These are phyloP conservation scores for Scedosporium boydii DNA, from an alignment of 2,329 filamentous ascomycete species.

Conservation along the genomic window DNA sequence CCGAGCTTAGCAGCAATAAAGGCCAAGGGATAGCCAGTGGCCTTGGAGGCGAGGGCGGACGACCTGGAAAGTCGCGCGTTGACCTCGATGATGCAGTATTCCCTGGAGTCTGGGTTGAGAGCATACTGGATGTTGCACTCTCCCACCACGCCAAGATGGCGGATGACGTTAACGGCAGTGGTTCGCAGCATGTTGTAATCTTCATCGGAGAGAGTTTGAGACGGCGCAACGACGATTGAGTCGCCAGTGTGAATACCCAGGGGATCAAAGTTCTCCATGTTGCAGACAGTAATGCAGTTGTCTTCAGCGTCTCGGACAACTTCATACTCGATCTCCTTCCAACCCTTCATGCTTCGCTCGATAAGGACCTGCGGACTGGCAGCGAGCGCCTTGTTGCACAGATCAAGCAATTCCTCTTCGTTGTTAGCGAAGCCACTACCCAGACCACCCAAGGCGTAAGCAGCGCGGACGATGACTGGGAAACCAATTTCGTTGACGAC, in stretches of 20 bases:
- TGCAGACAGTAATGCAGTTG: slow-evolving; percentile 99
- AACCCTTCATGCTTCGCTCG: slow-evolving; percentile 98
- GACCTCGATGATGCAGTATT: slow-evolving; percentile 99
- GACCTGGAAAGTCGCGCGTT: slow-evolving; percentile 94
- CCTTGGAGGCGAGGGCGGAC: slow-evolving; percentile 91
- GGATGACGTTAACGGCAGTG: slow-evolving; percentile 93
- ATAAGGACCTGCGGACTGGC: slow-evolving; percentile 94
- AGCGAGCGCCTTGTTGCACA: slow-evolving; percentile 91
- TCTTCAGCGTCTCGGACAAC: slow-evolving; percentile 91
- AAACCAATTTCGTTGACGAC: slow-evolving; percentile 88
- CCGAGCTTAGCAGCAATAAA: slow-evolving; percentile 97
- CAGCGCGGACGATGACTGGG: slow-evolving; percentile 93
- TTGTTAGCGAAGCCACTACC: slow-evolving; percentile 94
- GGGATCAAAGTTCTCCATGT: slow-evolving; percentile 99
- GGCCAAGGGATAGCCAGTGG: slow-evolving; percentile 89
- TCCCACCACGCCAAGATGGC: slow-evolving; percentile 91
- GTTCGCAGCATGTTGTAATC: slow-evolving; percentile 99
- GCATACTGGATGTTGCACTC: slow-evolving; percentile 99
- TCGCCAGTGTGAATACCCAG: slow-evolving; percentile 97
- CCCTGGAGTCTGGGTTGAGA: slow-evolving; percentile 84
- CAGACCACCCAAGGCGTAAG: slow-evolving; percentile 88
- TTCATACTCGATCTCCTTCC: slow-evolving; percentile 99
- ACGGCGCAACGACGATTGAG: slow-evolving; percentile 95
- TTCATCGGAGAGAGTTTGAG: slow-evolving; percentile 91
- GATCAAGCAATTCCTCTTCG: slow-evolving; percentile 68